Evolutionary conservation across 306 rosid species (phyloP).

Genomic region (cucumber (Cucumis sativus)): Cucumber_9930_V3 NC_026660.2:29472501-29473000

Average conservation of each 20-base stretch:
- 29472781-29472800: constrained; percentile 93
- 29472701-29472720: not conserved
- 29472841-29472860: not conserved
- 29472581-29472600: constrained; percentile 95
- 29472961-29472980: not conserved
- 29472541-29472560: constrained; percentile 12
- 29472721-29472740: constrained; percentile 40
- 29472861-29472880: not conserved
- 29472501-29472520: constrained; percentile 5
- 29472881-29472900: not conserved
- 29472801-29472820: constrained; percentile 84
- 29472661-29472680: not conserved
- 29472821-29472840: constrained; percentile 31
- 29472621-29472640: not conserved
- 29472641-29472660: not conserved
- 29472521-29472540: not conserved
- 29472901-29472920: not conserved
- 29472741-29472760: constrained; percentile 80
- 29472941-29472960: not conserved
- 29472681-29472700: not conserved
- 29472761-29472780: constrained; percentile 75
- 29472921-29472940: not conserved
- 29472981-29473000: not conserved
- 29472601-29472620: constrained; percentile 5
- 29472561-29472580: constrained; percentile 73